phyloP scores from a whole-genome alignment of 768 basidiomycete species.

The Kwoniella sp. region DNA sequence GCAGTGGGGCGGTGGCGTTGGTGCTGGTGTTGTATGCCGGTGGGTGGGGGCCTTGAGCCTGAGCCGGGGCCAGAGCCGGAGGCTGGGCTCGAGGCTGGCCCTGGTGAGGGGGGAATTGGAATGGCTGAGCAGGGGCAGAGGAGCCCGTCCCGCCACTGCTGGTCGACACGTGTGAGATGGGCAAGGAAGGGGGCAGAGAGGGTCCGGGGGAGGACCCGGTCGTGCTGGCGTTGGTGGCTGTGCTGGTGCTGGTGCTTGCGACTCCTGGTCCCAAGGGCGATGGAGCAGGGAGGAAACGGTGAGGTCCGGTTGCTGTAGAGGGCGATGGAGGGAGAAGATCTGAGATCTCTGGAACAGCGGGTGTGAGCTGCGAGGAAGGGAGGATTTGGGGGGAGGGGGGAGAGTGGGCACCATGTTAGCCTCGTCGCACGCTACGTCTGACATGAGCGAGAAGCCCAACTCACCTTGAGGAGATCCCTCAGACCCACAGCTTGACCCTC shows the following conservation, averaged over 20 bases:
- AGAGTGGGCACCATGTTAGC: no score
- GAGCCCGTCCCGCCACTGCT: no score
- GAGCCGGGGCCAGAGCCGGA: neutral
- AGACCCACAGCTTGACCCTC: constrained; percentile 24
- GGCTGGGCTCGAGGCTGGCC: neutral
- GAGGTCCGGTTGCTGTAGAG: constrained; percentile 19
- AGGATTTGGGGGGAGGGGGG: neutral
- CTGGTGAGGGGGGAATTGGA: constrained; percentile 1
- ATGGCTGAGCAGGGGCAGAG: no score
- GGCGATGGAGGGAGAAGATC: constrained; percentile 44
- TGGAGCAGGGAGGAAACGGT: constrained; percentile 41
- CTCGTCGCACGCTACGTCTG: no score
- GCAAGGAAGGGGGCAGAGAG: no score
- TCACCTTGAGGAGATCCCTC: constrained; percentile 44
- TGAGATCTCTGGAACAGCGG: constrained; percentile 34
- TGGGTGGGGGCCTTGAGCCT: no score
- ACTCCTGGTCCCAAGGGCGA: constrained; percentile 33
- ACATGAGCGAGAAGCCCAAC: no score
- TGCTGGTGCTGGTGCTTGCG: constrained; percentile 1
- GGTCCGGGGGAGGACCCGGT: no score
- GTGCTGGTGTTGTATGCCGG: neutral
- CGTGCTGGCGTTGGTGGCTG: constrained; percentile 1
- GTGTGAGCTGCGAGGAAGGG: constrained; percentile 24
- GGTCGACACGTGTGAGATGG: no score
- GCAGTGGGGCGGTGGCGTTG: neutral